A percentile compares a stretch with the other conserved stretches of the same genome.
These are phyloP conservation scores for Lineolata rhizophorae DNA, from an alignment of 495 filamentous ascomycete species.

Conservation along the genomic window DNA sequence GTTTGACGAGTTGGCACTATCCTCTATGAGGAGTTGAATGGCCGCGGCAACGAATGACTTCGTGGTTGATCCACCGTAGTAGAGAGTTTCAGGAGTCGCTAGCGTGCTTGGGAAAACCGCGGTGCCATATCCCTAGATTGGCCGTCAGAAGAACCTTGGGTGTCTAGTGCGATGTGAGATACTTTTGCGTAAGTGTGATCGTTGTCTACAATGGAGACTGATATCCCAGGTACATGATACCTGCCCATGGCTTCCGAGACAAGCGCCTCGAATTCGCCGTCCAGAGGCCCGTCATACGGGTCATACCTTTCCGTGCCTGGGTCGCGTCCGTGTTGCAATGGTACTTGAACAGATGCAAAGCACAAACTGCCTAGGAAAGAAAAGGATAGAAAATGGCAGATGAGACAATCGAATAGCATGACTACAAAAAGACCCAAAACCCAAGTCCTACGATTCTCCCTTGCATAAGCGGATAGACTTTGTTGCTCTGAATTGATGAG, in stretches of 20 bases:
- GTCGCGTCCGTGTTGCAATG: too few relatives aligned
- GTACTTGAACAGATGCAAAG: too few relatives aligned
- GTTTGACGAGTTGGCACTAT: constrained; percentile 22
- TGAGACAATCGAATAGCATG: too few relatives aligned
- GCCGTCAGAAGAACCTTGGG: not conserved
- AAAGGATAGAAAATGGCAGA: too few relatives aligned
- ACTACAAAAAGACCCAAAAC: too few relatives aligned
- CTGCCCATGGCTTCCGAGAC: not conserved
- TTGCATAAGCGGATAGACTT: too few relatives aligned
- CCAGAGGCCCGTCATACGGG: too few relatives aligned
- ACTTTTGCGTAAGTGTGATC: constrained; percentile 2
- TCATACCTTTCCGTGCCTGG: too few relatives aligned
- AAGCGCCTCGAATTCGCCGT: not conserved
- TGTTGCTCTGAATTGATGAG: too few relatives aligned
- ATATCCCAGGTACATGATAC: constrained; percentile 1
- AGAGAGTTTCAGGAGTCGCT: constrained; percentile 3
- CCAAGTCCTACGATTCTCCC: too few relatives aligned
- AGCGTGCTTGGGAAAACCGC: not conserved
- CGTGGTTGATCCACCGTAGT: constrained; percentile 24
- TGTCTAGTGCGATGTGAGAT: not conserved
- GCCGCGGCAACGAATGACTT: constrained; percentile 33
- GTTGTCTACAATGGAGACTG: constrained; percentile 2
- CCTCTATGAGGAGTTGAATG: constrained; percentile 4
- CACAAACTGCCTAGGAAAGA: too few relatives aligned
- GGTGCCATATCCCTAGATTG: constrained; percentile 1